Conservation (phyloP, 108 stramenopile genomes). For the Nannochloropsis gaditana region DNA sequence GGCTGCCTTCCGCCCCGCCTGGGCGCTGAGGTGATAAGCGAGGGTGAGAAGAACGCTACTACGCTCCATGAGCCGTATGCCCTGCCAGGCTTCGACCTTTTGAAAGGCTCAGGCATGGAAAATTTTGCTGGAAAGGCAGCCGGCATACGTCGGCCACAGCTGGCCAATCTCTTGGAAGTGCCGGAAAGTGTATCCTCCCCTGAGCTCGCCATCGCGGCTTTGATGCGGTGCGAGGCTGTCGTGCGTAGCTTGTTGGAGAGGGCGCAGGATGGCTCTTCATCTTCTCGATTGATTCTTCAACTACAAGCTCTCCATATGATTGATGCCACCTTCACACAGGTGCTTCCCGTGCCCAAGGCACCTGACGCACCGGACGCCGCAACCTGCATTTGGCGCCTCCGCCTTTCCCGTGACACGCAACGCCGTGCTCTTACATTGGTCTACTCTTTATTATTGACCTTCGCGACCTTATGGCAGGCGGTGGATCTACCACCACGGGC, state of each 20-base stretch:
- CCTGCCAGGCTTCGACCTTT: constrained; percentile 16
- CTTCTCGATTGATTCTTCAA: not conserved
- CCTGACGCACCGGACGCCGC: constrained; percentile 11
- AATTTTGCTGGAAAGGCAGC: constrained; percentile 3
- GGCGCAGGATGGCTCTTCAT: constrained; percentile 15
- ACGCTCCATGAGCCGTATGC: not conserved
- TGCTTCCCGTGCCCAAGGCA: constrained; percentile 33
- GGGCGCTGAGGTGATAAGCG: not conserved
- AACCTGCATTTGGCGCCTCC: constrained; percentile 30
- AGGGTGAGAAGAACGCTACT: not conserved
- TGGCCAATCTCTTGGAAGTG: not conserved
- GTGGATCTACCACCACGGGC: constrained; percentile 24
- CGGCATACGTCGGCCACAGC: not conserved
- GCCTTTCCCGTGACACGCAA: constrained; percentile 32
- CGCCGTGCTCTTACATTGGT: constrained; percentile 10
- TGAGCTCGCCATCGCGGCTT: not conserved
- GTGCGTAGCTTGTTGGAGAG: not conserved
- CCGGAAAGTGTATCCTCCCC: not conserved
- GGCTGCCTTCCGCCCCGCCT: not conserved
- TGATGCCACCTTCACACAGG: constrained; percentile 29
- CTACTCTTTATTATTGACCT: constrained; percentile 11
- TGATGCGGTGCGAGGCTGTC: not conserved
- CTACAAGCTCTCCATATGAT: constrained; percentile 22
- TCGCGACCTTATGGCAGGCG: constrained; percentile 26
- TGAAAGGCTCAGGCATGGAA: not conserved